phyloP scores from a whole-genome alignment of 192 early-diverging fungal genomes.

The Coemansia sp. region DNA sequence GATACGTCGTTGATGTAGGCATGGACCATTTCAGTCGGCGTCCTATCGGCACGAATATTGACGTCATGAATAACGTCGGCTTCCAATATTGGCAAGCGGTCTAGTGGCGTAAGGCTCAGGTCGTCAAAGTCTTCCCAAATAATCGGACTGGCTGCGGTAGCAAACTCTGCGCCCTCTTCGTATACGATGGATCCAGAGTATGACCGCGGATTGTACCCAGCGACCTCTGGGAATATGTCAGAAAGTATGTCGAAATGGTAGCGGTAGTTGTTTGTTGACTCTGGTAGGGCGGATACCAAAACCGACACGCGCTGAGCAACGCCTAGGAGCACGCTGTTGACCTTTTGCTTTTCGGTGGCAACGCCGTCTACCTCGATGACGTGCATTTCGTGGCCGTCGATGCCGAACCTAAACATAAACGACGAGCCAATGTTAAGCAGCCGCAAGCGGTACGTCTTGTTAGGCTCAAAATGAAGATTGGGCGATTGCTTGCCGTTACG shows the following conservation, averaged over 20 bases:
- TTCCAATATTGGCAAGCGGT: conserved; percentile 27
- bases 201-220: conserved; percentile 57
- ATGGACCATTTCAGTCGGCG: conserved; percentile 64
- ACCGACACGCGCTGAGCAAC: conserved; percentile 81
- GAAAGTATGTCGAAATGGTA: conserved; percentile 70
- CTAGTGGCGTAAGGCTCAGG: conserved; percentile 56
- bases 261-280: conserved; percentile 61
- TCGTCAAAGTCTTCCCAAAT: conserved; percentile 60
- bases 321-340: conserved; percentile 61
- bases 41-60: conserved; percentile 48
- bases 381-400: conserved; percentile 77
- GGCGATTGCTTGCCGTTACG: conserved; percentile 57
- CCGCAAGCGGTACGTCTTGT: conserved; percentile 80
- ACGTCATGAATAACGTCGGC: conserved; percentile 47
- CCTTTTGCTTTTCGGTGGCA: conserved; percentile 57
- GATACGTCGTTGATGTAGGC: conserved; percentile 73
- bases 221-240: conserved; percentile 67
- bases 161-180: conserved; percentile 11
- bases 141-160: background rate
- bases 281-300: conserved; percentile 69
- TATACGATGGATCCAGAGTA: conserved; percentile 61
- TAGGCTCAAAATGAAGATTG: conserved; percentile 63
- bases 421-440: conserved; percentile 75
- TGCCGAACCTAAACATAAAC: conserved; percentile 68
- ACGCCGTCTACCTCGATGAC: conserved; percentile 83